Evolutionary conservation across 2,329 filamentous ascomycete genomes (phyloP).

Genomic region (Colletotrichum orbiculare): DNA sequence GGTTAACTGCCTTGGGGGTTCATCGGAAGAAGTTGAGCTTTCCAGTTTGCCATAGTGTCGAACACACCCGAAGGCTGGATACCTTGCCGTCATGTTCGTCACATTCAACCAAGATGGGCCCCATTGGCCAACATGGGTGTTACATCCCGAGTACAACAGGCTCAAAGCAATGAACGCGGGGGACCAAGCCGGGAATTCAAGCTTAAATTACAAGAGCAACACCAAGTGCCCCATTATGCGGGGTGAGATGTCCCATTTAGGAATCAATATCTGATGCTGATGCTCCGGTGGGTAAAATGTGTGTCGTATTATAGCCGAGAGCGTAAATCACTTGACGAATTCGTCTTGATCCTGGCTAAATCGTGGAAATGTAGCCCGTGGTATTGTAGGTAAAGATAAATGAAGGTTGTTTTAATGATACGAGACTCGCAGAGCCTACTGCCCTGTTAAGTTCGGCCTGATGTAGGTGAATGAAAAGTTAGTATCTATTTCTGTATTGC

Average conservation of each 20-base stretch:
- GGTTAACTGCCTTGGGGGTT: too few relatives aligned
- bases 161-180: constrained; percentile 20
- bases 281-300: not conserved
- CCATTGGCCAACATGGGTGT: not conserved
- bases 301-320: constrained; percentile 19
- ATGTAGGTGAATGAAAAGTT: too few relatives aligned
- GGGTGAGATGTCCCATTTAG: not conserved
- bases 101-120: not conserved
- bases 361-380: too few relatives aligned
- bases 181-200: constrained; percentile 1
- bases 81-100: not conserved
- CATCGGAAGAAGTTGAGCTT: too few relatives aligned
- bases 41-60: too few relatives aligned
- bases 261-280: not conserved
- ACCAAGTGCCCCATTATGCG: constrained; percentile 6
- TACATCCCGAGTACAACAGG: constrained; percentile 21
- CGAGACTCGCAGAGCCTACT: too few relatives aligned
- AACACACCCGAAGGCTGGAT: not conserved
- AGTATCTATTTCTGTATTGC: too few relatives aligned
- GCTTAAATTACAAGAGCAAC: constrained; percentile 1
- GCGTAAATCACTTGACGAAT: not conserved
- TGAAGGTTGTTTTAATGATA: too few relatives aligned
- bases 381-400: too few relatives aligned
- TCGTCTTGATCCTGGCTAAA: constrained; percentile 8
- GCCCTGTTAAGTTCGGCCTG: too few relatives aligned